Evolutionary conservation across 257 asterid genomes (phyloP).

Genomic region (Ligustrum vulgare): DNA sequence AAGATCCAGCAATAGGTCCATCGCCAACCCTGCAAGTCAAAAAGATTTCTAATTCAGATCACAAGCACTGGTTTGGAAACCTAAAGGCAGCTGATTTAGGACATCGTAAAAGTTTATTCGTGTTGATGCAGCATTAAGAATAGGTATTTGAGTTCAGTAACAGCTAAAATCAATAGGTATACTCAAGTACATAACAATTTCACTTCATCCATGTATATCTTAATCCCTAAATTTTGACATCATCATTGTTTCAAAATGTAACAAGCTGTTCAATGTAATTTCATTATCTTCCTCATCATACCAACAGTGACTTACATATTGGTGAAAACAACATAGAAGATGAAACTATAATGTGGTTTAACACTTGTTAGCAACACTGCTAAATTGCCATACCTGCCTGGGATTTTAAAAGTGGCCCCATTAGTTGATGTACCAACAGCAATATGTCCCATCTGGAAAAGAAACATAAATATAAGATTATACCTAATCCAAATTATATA

Average conservation of each 20-base stretch:
- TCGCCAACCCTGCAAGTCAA: slow-evolving; percentile 74
- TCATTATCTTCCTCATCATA: not conserved
- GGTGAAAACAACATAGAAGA: not conserved
- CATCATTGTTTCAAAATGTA: not conserved
- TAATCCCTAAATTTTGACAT: not conserved
- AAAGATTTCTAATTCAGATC: not conserved
- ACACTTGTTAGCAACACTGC: not conserved
- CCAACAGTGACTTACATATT: not conserved
- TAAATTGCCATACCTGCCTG: slow-evolving; percentile 68
- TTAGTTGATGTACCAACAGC: slow-evolving; percentile 96
- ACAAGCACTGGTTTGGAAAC: not conserved
- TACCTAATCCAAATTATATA: slow-evolving; percentile 12
- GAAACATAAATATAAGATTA: slow-evolving; percentile 1
- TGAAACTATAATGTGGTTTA: not conserved
- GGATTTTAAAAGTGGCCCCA: slow-evolving; percentile 93
- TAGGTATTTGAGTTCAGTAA: not conserved
- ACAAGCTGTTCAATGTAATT: not conserved
- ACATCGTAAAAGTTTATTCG: not conserved
- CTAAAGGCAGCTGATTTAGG: slow-evolving; percentile 5
- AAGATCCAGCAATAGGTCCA: slow-evolving; percentile 96
- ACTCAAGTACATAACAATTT: not conserved
- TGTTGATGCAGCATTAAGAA: not conserved
- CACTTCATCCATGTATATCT: not conserved
- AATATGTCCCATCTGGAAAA: slow-evolving; percentile 64
- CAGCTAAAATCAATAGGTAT: not conserved